These are phyloP conservation scores for Lolium perenne DNA, from an alignment of 176 grass and related monocot species.

Conservation along the genomic window DNA sequence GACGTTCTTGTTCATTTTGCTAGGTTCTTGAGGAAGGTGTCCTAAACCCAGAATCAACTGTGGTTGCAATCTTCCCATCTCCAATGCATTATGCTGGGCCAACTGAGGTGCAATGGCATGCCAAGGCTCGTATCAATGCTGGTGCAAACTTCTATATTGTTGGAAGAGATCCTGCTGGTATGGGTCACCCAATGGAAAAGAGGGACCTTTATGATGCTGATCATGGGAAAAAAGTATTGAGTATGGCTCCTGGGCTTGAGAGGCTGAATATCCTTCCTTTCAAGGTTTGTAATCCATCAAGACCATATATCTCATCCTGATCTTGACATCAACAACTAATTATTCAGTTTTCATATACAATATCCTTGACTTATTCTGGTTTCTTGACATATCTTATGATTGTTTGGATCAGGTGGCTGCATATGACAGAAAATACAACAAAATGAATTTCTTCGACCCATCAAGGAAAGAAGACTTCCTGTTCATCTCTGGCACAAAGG, in stretches of 20 bases:
- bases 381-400: slow-evolving; percentile 41
- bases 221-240: slow-evolving; percentile 95
- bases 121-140: slow-evolving; percentile 94
- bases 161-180: slow-evolving; percentile 96
- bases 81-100: slow-evolving; percentile 99
- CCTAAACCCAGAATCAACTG: slow-evolving; percentile 93
- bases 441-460: slow-evolving; percentile 98
- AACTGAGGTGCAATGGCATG: slow-evolving; percentile 99
- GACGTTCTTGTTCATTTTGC: slow-evolving; percentile 6
- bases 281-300: slow-evolving; percentile 63
- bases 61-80: slow-evolving; percentile 94
- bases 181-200: slow-evolving; percentile 79
- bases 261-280: slow-evolving; percentile 96
- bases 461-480: slow-evolving; percentile 92
- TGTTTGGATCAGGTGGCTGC: slow-evolving; percentile 74
- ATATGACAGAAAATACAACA: slow-evolving; percentile 79
- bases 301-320: slow-evolving; percentile 15
- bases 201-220: slow-evolving; percentile 97
- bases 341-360: slow-evolving; percentile 9
- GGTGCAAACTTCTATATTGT: slow-evolving; percentile 99
- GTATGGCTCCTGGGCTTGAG: slow-evolving; percentile 96
- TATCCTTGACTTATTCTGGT: neutral
- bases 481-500: slow-evolving; percentile 99
- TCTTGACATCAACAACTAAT: neutral
- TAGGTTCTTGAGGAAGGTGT: slow-evolving; percentile 99